These are phyloP conservation scores for Actinidia arguta DNA, from an alignment of 179 eudicot genomes.

Conservation along the genomic window DNA sequence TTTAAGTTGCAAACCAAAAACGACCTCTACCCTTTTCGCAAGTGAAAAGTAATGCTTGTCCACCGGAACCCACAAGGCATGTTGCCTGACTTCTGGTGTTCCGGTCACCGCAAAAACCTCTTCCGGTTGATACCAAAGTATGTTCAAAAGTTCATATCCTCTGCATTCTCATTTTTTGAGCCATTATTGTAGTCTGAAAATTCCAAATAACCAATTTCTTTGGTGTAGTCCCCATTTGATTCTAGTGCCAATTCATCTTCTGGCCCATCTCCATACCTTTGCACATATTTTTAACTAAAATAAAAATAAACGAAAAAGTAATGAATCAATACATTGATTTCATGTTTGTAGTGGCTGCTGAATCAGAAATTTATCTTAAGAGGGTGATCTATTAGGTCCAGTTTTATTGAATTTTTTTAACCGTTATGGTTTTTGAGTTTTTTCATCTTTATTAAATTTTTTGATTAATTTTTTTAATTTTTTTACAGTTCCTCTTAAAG, in stretches of 20 bases:
- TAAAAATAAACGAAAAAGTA: background rate
- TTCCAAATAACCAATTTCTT: conserved; percentile 45
- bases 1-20: background rate
- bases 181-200: conserved; percentile 39
- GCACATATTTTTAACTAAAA: background rate
- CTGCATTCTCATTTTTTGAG: background rate
- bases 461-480: no score
- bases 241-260: conserved; percentile 50
- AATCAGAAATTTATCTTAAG: no score
- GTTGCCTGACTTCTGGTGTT: conserved; percentile 56
- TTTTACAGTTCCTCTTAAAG: no score
- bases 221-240: conserved; percentile 62
- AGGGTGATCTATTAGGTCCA: no score
- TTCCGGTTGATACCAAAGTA: conserved; percentile 72
- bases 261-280: conserved; percentile 48
- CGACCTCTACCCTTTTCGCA: conserved; percentile 48
- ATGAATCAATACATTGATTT: no score
- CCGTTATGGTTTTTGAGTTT: no score
- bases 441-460: no score
- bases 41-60: conserved; percentile 38
- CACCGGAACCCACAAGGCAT: conserved; percentile 60
- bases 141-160: conserved; percentile 42
- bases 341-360: no score
- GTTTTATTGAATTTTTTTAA: no score
- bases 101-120: conserved; percentile 57